A percentile compares a stretch with the other conserved stretches of the same genome.
These are phyloP conservation scores for Ramaria sp. DNA, from an alignment of 768 basidiomycete species.

Conservation along the genomic window DNA sequence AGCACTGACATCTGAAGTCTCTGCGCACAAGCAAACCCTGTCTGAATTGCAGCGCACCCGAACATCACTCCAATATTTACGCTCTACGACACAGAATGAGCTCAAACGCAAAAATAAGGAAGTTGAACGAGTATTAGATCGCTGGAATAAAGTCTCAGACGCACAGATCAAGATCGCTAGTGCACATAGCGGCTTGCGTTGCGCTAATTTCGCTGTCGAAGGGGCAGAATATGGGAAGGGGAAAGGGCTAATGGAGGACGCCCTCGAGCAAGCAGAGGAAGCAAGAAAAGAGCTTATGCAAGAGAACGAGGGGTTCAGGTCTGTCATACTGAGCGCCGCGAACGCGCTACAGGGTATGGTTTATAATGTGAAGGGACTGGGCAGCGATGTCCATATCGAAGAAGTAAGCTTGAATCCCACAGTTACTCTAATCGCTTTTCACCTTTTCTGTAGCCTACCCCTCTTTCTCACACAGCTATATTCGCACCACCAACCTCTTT, in stretches of 20 bases:
- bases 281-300: slow-evolving; percentile 48
- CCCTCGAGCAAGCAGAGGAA: slow-evolving; percentile 64
- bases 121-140: slow-evolving; percentile 59
- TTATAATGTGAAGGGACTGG: slow-evolving; percentile 31
- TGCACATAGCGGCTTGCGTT: slow-evolving; percentile 35
- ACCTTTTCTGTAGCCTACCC: slow-evolving; percentile 25
- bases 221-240: slow-evolving; percentile 33
- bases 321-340: slow-evolving; percentile 46
- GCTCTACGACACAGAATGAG: slow-evolving; percentile 58
- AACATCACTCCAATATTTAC: slow-evolving; percentile 52
- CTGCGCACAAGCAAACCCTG: slow-evolving; percentile 58
- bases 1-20: slow-evolving; percentile 45
- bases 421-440: neutral
- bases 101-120: slow-evolving; percentile 78
- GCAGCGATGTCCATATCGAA: slow-evolving; percentile 30
- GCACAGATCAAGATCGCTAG: slow-evolving; percentile 47
- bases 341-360: slow-evolving; percentile 54
- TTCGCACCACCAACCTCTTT: slow-evolving; percentile 28
- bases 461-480: slow-evolving; percentile 35
- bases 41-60: slow-evolving; percentile 66
- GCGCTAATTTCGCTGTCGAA: slow-evolving; percentile 40
- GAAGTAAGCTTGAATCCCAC: slow-evolving; percentile 28
- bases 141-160: slow-evolving; percentile 64
- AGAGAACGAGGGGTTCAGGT: slow-evolving; percentile 54
- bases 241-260: slow-evolving; percentile 47